Percentiles rank a stretch among this genome's conserved stretches.
Evolutionary conservation across 257 asterid genomes (phyloP).

Genomic region (Leonotis leonurus): DNA sequence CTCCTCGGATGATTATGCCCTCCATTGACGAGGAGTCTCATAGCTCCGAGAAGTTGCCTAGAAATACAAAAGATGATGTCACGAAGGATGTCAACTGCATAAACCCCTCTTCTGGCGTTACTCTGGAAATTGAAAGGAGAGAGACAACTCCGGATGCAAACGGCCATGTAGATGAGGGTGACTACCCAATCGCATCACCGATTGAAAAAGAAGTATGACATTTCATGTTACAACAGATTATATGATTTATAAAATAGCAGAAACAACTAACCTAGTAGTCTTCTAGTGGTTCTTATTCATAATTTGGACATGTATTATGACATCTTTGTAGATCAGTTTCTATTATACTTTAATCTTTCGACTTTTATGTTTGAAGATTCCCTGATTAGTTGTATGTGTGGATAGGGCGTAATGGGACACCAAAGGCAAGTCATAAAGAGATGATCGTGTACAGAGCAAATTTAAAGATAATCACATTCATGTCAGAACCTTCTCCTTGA

Average conservation of each 20-base stretch:
- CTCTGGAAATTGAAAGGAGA: constrained; percentile 26
- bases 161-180: constrained; percentile 16
- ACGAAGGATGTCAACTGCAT: constrained; percentile 28
- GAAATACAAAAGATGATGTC: constrained; percentile 33
- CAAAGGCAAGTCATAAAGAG: constrained; percentile 19
- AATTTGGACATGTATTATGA: constrained; percentile 23
- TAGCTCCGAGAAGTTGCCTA: constrained; percentile 32
- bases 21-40: constrained; percentile 47
- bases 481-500: constrained; percentile 32
- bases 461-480: constrained; percentile 18
- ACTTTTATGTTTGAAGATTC: constrained; percentile 8
- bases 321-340: constrained; percentile 26
- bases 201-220: constrained; percentile 26
- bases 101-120: constrained; percentile 10
- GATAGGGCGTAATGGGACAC: constrained; percentile 36
- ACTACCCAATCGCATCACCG: constrained; percentile 17
- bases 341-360: constrained; percentile 28
- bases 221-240: constrained; percentile 14
- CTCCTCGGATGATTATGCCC: constrained; percentile 42
- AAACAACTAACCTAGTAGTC: constrained; percentile 20
- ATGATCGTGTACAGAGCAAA: constrained; percentile 25
- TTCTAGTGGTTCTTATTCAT: constrained; percentile 36
- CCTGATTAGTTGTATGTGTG: constrained; percentile 33
- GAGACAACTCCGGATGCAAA: constrained; percentile 34
- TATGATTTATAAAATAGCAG: constrained; percentile 12